Evolutionary conservation across 164 flowering plant species (phyloP), one percentile per base, ranked within the genome.

Genomic region (Macadamia integrifolia): DNA sequence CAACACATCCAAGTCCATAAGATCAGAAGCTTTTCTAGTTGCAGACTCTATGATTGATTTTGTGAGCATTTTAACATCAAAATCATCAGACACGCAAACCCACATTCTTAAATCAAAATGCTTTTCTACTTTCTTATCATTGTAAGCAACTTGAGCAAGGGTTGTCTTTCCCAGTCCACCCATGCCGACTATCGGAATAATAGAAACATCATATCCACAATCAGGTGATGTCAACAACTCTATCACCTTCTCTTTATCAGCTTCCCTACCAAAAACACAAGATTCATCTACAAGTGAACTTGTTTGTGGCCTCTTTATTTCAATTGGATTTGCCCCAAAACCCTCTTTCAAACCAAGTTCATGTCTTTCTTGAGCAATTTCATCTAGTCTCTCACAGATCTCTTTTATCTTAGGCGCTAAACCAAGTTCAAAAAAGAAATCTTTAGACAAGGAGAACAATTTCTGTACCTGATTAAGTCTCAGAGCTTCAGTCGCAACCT

Each of bases 91-190:
- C 9, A 70, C 73, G 18, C 74, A 70, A 9, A 69, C 74, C 74
- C 70, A 74, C 1, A 66, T 49, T 28, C 44, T 61, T 6, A 2
- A 9, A 1, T 62, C 55, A 57, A 74, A 74, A 53, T 56, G 67
- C 6, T 53, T n/a, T 9, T 2, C 29, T 3, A 66, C 23, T 6
- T 31, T 66, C n/a, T 55, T 64, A 40, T 70, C 64, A 31, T 62
- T 29, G 23, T 6, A 74, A 14, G 66, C 69, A 6, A 49, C 9
- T 28, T 71, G 72, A 40, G 80, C 80, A 9, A 77, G 75, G 50
- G 80, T 71, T 1, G 77, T 77, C 64, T 77, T 77, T 7, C 80
- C 80, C 23, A 71, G 9, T 0, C 80, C 80, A 9, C 69, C 69
- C 46, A 76, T 72, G 13, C 76, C 79, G 42, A 66, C 49, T 13